These are phyloP conservation scores for Leccinum subfulvum DNA, from an alignment of 1,284 basidiomycete genomes.

Conservation along the genomic window DNA sequence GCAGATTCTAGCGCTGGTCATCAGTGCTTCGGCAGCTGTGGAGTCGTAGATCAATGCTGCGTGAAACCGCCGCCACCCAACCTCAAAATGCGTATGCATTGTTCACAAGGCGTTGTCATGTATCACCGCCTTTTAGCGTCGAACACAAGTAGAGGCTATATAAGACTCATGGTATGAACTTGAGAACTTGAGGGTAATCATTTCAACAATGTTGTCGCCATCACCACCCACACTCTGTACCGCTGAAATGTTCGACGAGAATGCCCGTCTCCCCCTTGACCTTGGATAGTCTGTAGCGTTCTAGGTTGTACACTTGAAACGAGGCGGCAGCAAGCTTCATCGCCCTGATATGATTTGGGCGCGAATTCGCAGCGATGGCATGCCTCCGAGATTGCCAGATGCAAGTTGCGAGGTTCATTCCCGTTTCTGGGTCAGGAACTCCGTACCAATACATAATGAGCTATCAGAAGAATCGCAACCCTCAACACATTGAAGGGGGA, in stretches of 20 bases:
- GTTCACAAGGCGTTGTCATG: background rate
- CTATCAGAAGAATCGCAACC: slow-evolving; percentile 35
- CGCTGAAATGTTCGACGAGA: slow-evolving; percentile 56
- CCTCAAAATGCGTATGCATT: background rate
- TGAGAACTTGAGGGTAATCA: slow-evolving; percentile 1
- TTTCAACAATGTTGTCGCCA: background rate
- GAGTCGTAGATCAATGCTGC: too few species aligned
- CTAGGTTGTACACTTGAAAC: slow-evolving; percentile 79
- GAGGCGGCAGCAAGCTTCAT: slow-evolving; percentile 77
- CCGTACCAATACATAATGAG: slow-evolving; percentile 90
- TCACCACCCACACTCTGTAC: slow-evolving; percentile 73
- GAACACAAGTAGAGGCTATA: background rate
- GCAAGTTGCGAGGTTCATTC: slow-evolving; percentile 91
- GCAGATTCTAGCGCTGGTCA: too few species aligned
- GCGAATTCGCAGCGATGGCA: slow-evolving; percentile 75
- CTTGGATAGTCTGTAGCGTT: slow-evolving; percentile 74
- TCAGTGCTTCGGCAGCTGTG: too few species aligned
- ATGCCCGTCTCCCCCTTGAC: slow-evolving; percentile 54
- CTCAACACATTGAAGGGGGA: slow-evolving; percentile 6
- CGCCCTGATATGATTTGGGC: slow-evolving; percentile 78
- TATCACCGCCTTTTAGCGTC: background rate
- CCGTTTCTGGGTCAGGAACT: slow-evolving; percentile 69
- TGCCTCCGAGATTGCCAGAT: slow-evolving; percentile 88
- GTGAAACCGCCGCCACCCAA: too few species aligned
- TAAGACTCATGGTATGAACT: background rate